Conservation (phyloP, 2,329 filamentous ascomycete genomes). For the Dothiorella sarmentorum region DNA sequence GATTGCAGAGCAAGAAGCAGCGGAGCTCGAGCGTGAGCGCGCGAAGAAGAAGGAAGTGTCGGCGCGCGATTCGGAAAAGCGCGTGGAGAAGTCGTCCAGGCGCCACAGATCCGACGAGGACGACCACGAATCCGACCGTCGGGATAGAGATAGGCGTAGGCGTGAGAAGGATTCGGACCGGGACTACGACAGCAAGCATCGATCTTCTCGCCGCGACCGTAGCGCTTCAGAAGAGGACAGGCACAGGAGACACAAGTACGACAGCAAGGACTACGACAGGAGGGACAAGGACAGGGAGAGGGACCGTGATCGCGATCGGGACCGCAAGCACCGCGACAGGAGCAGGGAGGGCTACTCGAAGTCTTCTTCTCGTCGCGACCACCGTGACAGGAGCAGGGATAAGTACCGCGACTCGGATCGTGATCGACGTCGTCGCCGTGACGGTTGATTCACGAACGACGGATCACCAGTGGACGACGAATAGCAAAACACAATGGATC, state of each 20-base stretch:
- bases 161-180: constrained; percentile 17
- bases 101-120: constrained; percentile 15
- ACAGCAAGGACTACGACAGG: constrained; percentile 13
- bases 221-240: constrained; percentile 14
- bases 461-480: background rate
- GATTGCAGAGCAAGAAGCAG: constrained; percentile 48
- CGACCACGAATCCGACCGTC: constrained; percentile 15
- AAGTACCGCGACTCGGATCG: constrained; percentile 11
- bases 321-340: background rate
- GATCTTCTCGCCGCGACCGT: constrained; percentile 21
- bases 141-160: constrained; percentile 10
- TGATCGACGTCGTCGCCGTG: background rate
- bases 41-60: constrained; percentile 22
- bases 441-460: background rate
- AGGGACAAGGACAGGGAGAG: constrained; percentile 1
- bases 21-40: constrained; percentile 38
- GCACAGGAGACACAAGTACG: constrained; percentile 5
- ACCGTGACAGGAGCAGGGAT: constrained; percentile 1
- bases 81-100: constrained; percentile 20
- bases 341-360: constrained; percentile 1
- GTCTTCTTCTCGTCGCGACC: background rate
- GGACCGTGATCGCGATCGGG: constrained; percentile 7
- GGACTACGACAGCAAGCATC: constrained; percentile 21
- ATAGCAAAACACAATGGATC: background rate
- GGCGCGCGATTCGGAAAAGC: constrained; percentile 29